phyloP scores from a whole-genome alignment of 495 filamentous ascomycete species.

The Hyaloscypha finlandica region DNA sequence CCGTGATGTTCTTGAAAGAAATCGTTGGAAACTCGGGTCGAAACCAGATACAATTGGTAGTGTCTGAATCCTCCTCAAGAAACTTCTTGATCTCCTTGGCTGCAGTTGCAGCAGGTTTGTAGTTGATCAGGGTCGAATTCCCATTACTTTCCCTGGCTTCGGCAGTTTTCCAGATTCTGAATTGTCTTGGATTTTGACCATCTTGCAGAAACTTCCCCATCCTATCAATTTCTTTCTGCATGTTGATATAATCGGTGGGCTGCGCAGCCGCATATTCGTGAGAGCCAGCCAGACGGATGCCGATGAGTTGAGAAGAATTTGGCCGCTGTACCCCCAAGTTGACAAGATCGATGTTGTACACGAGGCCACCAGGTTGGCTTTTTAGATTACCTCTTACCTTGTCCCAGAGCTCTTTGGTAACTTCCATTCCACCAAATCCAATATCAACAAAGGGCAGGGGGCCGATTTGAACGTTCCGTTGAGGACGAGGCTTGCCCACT shows the following conservation, averaged over 20 bases:
- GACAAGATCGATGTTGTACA: background rate
- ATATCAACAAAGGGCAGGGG: background rate
- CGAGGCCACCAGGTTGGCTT: background rate
- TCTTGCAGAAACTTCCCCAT: background rate
- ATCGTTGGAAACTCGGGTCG: slow-evolving; percentile 10
- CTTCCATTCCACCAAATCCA: slow-evolving; percentile 16
- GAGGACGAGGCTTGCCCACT: background rate
- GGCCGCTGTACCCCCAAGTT: background rate
- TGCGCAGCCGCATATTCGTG: background rate
- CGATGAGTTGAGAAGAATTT: background rate
- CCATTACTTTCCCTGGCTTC: background rate
- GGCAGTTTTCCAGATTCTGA: slow-evolving; percentile 16
- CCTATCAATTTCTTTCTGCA: background rate
- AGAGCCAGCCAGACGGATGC: background rate
- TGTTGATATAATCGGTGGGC: background rate
- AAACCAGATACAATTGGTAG: slow-evolving; percentile 15
- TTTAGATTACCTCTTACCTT: background rate
- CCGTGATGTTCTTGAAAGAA: background rate
- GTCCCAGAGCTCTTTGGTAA: background rate
- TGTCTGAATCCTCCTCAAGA: background rate
- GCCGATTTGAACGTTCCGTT: background rate
- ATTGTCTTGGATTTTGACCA: background rate
- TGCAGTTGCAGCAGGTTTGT: background rate
- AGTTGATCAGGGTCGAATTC: slow-evolving; percentile 1
- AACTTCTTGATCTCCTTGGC: background rate